Percentiles rank a stretch among this genome's conserved stretches.
phyloP scores from a whole-genome alignment of 306 rosid species.

The Quercus berberidifolia region DNA sequence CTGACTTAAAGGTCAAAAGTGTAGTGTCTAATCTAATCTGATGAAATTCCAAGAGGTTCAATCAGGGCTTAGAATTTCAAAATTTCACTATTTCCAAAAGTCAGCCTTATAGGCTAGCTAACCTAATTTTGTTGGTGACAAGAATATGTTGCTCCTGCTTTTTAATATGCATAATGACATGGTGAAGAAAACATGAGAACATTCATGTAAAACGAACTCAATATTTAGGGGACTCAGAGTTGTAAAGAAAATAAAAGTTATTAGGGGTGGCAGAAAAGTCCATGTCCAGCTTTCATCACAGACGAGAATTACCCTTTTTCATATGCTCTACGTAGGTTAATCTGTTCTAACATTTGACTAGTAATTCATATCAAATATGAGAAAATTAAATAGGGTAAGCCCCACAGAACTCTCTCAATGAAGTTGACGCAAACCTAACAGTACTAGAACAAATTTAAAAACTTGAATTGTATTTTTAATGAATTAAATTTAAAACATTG shows the following conservation, averaged over 20 bases:
- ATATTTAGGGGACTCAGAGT: neutral
- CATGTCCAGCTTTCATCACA: neutral
- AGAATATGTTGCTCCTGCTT: neutral
- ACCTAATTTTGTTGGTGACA: slow-evolving; percentile 1
- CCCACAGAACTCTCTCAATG: slow-evolving; percentile 37
- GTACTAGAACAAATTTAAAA: slow-evolving; percentile 2
- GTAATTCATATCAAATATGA: neutral
- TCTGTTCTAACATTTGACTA: neutral
- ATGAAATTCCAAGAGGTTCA: neutral
- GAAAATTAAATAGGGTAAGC: slow-evolving; percentile 6
- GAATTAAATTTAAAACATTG: slow-evolving; percentile 19
- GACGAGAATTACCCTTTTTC: neutral
- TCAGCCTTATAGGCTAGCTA: slow-evolving; percentile 16
- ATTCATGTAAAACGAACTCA: neutral
- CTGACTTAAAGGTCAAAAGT: neutral
- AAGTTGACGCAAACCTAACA: slow-evolving; percentile 61
- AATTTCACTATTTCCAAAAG: slow-evolving; percentile 16
- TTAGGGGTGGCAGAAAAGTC: slow-evolving; percentile 16
- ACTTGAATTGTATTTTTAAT: neutral
- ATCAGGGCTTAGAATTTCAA: slow-evolving; percentile 17
- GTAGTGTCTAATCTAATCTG: neutral
- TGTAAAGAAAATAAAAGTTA: slow-evolving; percentile 21
- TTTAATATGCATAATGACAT: no score
- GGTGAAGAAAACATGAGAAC: neutral
- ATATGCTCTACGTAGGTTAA: no score